Evolutionary conservation across 108 stramenopile species (phyloP).

Genomic region (Aureococcus anophagefferens): DNA sequence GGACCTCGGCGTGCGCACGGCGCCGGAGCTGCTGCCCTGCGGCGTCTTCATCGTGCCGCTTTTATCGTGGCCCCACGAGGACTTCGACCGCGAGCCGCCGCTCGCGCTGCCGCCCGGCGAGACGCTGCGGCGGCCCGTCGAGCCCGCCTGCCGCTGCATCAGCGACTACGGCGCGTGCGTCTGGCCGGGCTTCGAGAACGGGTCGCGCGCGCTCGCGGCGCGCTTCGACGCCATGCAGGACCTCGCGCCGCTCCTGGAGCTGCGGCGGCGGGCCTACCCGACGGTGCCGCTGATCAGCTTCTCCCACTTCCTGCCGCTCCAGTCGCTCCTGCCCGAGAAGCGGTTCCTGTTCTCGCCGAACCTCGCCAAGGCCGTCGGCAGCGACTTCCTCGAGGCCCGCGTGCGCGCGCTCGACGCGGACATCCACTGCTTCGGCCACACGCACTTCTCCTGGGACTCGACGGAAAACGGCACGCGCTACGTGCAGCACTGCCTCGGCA

Average conservation of each 20-base stretch:
- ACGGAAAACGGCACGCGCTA: constrained; percentile 87
- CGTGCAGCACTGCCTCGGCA: constrained; percentile 58
- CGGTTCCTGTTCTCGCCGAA: constrained; percentile 58
- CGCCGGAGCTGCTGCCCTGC: constrained; percentile 91
- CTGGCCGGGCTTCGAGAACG: constrained; percentile 31
- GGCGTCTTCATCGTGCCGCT: constrained; percentile 78
- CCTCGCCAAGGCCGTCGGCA: constrained; percentile 14
- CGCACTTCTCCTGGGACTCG: constrained; percentile 48
- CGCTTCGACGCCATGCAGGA: constrained; percentile 23
- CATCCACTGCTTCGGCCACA: neutral
- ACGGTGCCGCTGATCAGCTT: constrained; percentile 27
- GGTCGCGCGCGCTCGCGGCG: constrained; percentile 19
- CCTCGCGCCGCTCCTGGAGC: constrained; percentile 26
- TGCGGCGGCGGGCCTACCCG: constrained; percentile 45
- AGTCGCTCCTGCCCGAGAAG: constrained; percentile 53
- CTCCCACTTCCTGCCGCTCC: constrained; percentile 24
- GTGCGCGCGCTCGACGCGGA: constrained; percentile 26
- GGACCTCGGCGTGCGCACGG: constrained; percentile 81
- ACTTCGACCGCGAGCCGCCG: constrained; percentile 88
- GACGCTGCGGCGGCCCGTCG: constrained; percentile 80
- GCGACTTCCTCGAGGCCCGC: constrained; percentile 34
- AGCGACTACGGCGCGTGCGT: constrained; percentile 74
- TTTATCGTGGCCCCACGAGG: constrained; percentile 94
- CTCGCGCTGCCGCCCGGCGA: constrained; percentile 79
- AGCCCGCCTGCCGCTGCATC: constrained; percentile 65